Base-by-base conservation (phyloP, 768 basidiomycete genomes). In the Rhodocollybia butyracea region DNA sequence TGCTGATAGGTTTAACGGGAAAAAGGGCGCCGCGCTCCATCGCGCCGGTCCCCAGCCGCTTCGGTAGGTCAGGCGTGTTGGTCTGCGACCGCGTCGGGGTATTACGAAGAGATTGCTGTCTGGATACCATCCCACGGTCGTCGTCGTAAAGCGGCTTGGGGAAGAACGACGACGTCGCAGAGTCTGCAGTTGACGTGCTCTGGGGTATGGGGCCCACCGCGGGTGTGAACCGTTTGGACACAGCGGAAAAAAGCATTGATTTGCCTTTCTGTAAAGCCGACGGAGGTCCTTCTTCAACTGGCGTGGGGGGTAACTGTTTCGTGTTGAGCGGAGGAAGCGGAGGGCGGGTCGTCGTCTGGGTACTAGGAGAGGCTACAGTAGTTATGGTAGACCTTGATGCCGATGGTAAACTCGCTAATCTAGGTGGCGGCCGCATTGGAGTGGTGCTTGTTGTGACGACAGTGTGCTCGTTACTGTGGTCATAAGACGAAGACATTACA, bases 101-200 rank as follows among this genome's bases (percentile, higher is more conserved):
- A 36, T 21, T 24, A 7, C 46, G 31, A 27, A 40, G 27, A 3
- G 51, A 40, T 8, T 53, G 51, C 19, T 42, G 40, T 30, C 51
- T 53, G 31, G 38, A 41, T 19, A 38, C 27, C 26, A 53, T 53
- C 22, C 41, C 30, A 3, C 34, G 48, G 42, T 53, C 51, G 15
- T 53, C 51, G 2, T 53, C 51, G 22, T 42, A 19, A 10, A 53
- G 17, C 11, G 51, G 51, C n/a, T 19, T 22, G 10, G 51, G 51
- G 31, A 53, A 53, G 39, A 53, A 53, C 7, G 51, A 53, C 15
- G 51, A 53, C 1, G 51, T 41, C 10, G 51, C 31, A 31, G 51
- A 53, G 13, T 45, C 43, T n/a, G 50, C 17, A 40, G 51, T 39
- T 24, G 48, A 53, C 24, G 39, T 40, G 24, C 51, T 53, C 21